These are phyloP conservation scores for Lobosporangium transversale DNA, from an alignment of 192 early-diverging fungal genomes.

Conservation along the genomic window DNA sequence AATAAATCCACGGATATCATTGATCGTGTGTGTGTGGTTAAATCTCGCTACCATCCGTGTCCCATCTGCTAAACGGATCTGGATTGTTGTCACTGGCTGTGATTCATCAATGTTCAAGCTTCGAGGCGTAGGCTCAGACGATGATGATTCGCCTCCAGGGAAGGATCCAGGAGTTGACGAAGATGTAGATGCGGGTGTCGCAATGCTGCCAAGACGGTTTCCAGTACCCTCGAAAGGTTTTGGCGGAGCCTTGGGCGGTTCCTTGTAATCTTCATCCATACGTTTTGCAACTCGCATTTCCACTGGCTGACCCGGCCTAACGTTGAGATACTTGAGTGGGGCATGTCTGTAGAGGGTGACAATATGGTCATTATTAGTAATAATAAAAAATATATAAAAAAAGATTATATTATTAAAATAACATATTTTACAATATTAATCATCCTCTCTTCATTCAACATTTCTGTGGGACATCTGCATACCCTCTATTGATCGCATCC, in stretches of 20 bases:
- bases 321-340: conserved; percentile 87
- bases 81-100: conserved; percentile 87
- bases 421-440: background rate
- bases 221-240: conserved; percentile 85
- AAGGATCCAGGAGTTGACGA: conserved; percentile 41
- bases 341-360: too few relatives aligned
- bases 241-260: conserved; percentile 79
- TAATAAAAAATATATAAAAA: background rate
- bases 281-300: conserved; percentile 86
- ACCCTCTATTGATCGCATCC: conserved; percentile 90
- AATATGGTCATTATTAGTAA: too few relatives aligned
- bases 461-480: conserved; percentile 5
- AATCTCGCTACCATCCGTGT: conserved; percentile 87
- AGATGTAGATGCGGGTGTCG: conserved; percentile 40
- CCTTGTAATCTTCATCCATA: conserved; percentile 87
- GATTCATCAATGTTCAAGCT: conserved; percentile 74
- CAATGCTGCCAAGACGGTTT: conserved; percentile 75
- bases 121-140: conserved; percentile 18
- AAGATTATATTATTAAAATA: background rate
- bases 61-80: conserved; percentile 92
- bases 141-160: conserved; percentile 48
- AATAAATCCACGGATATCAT: conserved; percentile 83
- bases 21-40: conserved; percentile 92
- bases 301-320: conserved; percentile 88
- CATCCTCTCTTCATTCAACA: background rate